These are phyloP conservation scores for Diaporthe caulivora DNA, from an alignment of 2,329 filamentous ascomycete species.

Conservation along the genomic window DNA sequence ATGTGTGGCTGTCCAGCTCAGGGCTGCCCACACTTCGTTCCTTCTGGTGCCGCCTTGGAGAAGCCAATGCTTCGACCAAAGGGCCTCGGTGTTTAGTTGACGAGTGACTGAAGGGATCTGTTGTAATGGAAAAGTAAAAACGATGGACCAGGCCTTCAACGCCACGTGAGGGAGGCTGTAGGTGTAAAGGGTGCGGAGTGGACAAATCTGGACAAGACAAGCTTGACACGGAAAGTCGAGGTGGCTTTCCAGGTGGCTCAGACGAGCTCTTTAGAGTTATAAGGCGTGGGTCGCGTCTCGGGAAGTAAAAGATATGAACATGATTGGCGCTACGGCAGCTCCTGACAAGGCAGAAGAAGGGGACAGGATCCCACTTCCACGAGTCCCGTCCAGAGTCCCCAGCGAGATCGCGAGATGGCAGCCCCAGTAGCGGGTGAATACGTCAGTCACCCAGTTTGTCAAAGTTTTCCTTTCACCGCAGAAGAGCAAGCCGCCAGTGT, in stretches of 20 bases:
- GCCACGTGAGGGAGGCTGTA: slow-evolving; percentile 14
- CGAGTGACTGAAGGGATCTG: neutral
- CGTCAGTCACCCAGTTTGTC: slow-evolving; percentile 55
- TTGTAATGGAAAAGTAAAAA: slow-evolving; percentile 26
- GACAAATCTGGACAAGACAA: slow-evolving; percentile 22
- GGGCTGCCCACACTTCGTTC: neutral
- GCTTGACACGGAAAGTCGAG: slow-evolving; percentile 34
- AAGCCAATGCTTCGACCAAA: slow-evolving; percentile 12
- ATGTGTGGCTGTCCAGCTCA: neutral
- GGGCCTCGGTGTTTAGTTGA: neutral
- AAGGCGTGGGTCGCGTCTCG: slow-evolving; percentile 57
- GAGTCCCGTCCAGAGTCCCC: slow-evolving; percentile 43
- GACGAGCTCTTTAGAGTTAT: slow-evolving; percentile 42
- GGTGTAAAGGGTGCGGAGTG: slow-evolving; percentile 23
- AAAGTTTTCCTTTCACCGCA: slow-evolving; percentile 49
- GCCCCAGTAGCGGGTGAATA: slow-evolving; percentile 48
- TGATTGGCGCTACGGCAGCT: slow-evolving; percentile 56
- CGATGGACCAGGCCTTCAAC: slow-evolving; percentile 12
- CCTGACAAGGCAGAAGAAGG: slow-evolving; percentile 47
- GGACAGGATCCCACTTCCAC: slow-evolving; percentile 37
- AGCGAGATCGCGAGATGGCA: slow-evolving; percentile 31
- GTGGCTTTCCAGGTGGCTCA: slow-evolving; percentile 37
- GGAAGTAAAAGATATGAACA: slow-evolving; percentile 52
- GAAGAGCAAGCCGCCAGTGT: slow-evolving; percentile 52
- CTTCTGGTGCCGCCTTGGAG: slow-evolving; percentile 4